Evolutionary conservation across 331 rosid genomes (phyloP).

Genomic region (Telfairia occidentalis): DNA sequence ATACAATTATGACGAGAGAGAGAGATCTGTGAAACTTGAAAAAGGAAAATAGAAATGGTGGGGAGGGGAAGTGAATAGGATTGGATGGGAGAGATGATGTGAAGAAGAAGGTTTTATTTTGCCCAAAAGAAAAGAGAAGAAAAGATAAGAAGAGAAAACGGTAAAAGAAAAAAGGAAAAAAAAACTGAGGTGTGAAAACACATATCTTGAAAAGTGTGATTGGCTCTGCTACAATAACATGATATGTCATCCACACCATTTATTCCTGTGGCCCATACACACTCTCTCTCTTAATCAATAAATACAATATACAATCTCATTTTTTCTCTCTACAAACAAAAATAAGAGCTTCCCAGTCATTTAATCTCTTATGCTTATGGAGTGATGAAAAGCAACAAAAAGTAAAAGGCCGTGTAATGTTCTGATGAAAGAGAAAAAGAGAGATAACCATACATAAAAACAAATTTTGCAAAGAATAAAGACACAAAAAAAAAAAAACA

Average conservation of each 20-base stretch:
- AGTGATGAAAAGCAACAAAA: background rate
- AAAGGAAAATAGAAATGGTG: background rate
- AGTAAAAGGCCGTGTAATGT: background rate
- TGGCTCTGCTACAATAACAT: background rate
- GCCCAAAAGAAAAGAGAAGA: background rate
- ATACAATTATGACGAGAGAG: background rate
- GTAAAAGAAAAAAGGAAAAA: background rate
- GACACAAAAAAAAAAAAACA: slow-evolving; percentile 1
- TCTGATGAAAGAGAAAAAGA: background rate
- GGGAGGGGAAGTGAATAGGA: background rate
- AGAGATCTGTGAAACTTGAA: background rate
- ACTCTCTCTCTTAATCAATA: background rate
- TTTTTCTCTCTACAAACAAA: background rate
- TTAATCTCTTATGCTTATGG: background rate
- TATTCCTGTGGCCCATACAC: slow-evolving; percentile 14
- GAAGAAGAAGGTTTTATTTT: background rate
- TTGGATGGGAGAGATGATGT: background rate
- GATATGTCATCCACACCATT: slow-evolving; percentile 9
- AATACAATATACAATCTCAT: background rate
- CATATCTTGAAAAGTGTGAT: slow-evolving; percentile 9
- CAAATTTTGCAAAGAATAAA: slow-evolving; percentile 3
- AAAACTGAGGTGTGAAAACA: background rate
- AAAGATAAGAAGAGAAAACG: background rate
- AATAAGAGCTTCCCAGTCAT: background rate
- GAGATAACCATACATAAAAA: background rate